Conservation (phyloP, 805 yeast genomes). For the Zygosaccharomyces pseudorouxii region DNA sequence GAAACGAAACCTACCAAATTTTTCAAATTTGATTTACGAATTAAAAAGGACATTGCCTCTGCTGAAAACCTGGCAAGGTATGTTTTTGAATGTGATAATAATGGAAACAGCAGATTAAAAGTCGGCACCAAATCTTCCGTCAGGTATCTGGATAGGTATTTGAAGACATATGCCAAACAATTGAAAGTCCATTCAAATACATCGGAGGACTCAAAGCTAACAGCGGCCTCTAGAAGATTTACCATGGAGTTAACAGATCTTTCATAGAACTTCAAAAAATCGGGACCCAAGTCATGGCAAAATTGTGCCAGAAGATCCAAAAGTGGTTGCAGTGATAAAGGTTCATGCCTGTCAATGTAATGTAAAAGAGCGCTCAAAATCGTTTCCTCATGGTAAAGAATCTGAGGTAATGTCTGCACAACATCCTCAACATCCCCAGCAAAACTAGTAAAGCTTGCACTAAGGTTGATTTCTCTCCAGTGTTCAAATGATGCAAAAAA, state of each 20-base stretch:
- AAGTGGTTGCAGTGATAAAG: conserved; percentile 70
- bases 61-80: conserved; percentile 79
- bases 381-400: conserved; percentile 61
- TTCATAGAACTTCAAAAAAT: conserved; percentile 68
- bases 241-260: conserved; percentile 49
- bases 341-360: conserved; percentile 54
- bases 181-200: conserved; percentile 81
- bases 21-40: conserved; percentile 58
- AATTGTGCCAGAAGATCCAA: conserved; percentile 79
- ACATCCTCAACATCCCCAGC: conserved; percentile 49
- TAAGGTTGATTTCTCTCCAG: conserved; percentile 83
- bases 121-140: conserved; percentile 65
- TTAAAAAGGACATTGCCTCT: conserved; percentile 80
- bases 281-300: conserved; percentile 89
- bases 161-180: conserved; percentile 81
- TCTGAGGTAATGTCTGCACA: conserved; percentile 71
- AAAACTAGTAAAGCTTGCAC: conserved; percentile 65
- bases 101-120: conserved; percentile 56
- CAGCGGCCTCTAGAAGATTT: conserved; percentile 40
- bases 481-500: conserved; percentile 73
- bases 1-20: conserved; percentile 45
- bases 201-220: conserved; percentile 50
- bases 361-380: conserved; percentile 52
- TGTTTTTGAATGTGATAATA: conserved; percentile 55
- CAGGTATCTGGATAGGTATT: conserved; percentile 67